phyloP scores from a whole-genome alignment of 331 rosid genomes.

The Telfairia occidentalis region DNA sequence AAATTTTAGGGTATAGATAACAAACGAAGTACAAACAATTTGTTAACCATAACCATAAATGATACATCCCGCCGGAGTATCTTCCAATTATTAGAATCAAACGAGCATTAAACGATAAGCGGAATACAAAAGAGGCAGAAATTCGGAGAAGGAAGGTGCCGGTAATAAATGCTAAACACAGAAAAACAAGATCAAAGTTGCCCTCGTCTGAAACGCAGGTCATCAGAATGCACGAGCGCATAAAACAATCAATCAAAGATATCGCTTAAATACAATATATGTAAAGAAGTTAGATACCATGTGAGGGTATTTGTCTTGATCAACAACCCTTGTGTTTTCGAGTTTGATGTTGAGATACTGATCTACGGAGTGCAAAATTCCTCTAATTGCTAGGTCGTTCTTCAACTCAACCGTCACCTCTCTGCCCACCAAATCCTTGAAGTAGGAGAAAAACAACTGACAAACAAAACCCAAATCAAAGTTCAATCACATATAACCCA shows the following conservation, averaged over 20 bases:
- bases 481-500: not conserved
- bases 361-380: slow-evolving; percentile 91
- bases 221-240: not conserved
- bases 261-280: not conserved
- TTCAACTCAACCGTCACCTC: slow-evolving; percentile 96
- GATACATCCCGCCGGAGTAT: not conserved
- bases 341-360: slow-evolving; percentile 95
- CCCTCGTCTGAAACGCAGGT: not conserved
- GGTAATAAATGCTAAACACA: not conserved
- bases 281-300: slow-evolving; percentile 42
- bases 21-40: not conserved
- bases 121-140: not conserved
- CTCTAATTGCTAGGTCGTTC: slow-evolving; percentile 90
- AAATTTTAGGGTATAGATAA: not conserved
- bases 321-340: slow-evolving; percentile 92
- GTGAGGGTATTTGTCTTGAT: slow-evolving; percentile 93
- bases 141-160: not conserved
- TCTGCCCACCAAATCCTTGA: slow-evolving; percentile 91
- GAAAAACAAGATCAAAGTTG: not conserved
- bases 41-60: not conserved
- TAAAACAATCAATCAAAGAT: not conserved
- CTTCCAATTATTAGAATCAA: not conserved
- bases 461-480: not conserved
- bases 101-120: not conserved
- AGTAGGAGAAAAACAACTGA: slow-evolving; percentile 77